Evolutionary conservation across 192 early-diverging fungal genomes (phyloP).

Genomic region (Umbelopsis ramanniana): DNA sequence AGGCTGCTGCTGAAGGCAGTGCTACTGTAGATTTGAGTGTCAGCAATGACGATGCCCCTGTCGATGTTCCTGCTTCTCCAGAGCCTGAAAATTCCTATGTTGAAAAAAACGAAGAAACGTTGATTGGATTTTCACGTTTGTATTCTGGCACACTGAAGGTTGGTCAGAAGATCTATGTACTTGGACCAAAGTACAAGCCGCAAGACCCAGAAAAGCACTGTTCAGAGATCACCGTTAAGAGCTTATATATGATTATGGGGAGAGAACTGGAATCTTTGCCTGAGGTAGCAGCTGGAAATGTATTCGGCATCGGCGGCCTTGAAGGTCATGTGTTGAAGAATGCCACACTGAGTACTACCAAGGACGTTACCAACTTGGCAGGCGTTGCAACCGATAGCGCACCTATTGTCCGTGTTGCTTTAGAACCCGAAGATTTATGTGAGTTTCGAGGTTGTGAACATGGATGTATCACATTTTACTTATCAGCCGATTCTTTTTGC

Average conservation of each 20-base stretch:
- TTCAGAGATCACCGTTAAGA: conserved; percentile 74
- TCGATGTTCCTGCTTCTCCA: conserved; percentile 23
- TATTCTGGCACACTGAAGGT: conserved; percentile 90
- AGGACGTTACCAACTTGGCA: conserved; percentile 79
- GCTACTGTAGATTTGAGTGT: conserved; percentile 31
- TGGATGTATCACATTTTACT: not conserved
- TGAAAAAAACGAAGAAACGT: conserved; percentile 50
- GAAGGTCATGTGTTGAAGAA: conserved; percentile 94
- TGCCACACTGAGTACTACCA: conserved; percentile 82
- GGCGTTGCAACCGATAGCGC: conserved; percentile 64
- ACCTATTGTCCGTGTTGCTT: conserved; percentile 95
- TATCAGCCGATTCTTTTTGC: not conserved
- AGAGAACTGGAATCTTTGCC: conserved; percentile 83
- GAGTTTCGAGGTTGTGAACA: not conserved
- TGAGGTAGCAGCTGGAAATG: conserved; percentile 92
- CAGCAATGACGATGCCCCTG: conserved; percentile 37
- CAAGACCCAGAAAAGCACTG: conserved; percentile 57
- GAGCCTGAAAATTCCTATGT: conserved; percentile 48
- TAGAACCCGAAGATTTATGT: conserved; percentile 91
- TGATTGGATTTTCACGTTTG: conserved; percentile 93
- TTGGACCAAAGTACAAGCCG: conserved; percentile 95
- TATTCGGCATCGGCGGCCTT: conserved; percentile 92
- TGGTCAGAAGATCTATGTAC: conserved; percentile 84
- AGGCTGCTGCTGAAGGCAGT: conserved; percentile 29
- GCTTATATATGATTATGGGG: conserved; percentile 96